These are phyloP conservation scores for Ophiostoma australiae DNA, from an alignment of 2,329 filamentous ascomycete species.

Conservation along the genomic window DNA sequence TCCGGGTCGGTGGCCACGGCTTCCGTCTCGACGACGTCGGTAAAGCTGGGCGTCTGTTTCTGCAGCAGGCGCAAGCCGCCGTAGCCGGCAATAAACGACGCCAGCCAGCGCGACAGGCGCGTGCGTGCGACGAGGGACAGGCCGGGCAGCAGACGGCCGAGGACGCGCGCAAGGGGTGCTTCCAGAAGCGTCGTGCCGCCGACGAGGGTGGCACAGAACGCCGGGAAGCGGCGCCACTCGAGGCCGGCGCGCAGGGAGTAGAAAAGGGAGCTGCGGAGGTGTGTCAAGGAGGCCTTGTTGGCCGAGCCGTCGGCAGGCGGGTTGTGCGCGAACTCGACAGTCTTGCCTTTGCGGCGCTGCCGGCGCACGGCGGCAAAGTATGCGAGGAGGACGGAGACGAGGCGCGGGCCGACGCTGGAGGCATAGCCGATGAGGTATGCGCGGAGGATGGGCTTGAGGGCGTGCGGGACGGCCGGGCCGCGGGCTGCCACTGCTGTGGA, in stretches of 20 bases:
- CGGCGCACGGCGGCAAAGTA: slow-evolving; percentile 40
- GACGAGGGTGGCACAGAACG: slow-evolving; percentile 57
- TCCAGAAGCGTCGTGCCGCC: slow-evolving; percentile 53
- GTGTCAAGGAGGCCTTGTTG: slow-evolving; percentile 15
- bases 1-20: neutral
- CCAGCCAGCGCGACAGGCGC: slow-evolving; percentile 54
- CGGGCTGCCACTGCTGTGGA: slow-evolving; percentile 1
- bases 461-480: slow-evolving; percentile 41
- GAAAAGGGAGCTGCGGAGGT: slow-evolving; percentile 31
- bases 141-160: slow-evolving; percentile 30
- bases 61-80: slow-evolving; percentile 54
- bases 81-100: slow-evolving; percentile 56
- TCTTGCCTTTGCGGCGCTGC: slow-evolving; percentile 26
- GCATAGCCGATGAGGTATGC: slow-evolving; percentile 59
- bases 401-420: slow-evolving; percentile 52
- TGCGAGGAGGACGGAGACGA: slow-evolving; percentile 51
- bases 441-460: slow-evolving; percentile 52
- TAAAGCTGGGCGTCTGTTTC: slow-evolving; percentile 44
- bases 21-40: slow-evolving; percentile 34
- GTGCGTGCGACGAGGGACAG: slow-evolving; percentile 31
- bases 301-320: slow-evolving; percentile 13
- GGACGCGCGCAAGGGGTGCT: slow-evolving; percentile 34
- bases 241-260: slow-evolving; percentile 49
- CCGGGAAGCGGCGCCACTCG: slow-evolving; percentile 53
- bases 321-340: slow-evolving; percentile 4